Percentiles rank a stretch among this genome's conserved stretches.
These are phyloP conservation scores for Colletotrichum cuscutae DNA, from an alignment of 2,329 filamentous ascomycete species.

Conservation along the genomic window DNA sequence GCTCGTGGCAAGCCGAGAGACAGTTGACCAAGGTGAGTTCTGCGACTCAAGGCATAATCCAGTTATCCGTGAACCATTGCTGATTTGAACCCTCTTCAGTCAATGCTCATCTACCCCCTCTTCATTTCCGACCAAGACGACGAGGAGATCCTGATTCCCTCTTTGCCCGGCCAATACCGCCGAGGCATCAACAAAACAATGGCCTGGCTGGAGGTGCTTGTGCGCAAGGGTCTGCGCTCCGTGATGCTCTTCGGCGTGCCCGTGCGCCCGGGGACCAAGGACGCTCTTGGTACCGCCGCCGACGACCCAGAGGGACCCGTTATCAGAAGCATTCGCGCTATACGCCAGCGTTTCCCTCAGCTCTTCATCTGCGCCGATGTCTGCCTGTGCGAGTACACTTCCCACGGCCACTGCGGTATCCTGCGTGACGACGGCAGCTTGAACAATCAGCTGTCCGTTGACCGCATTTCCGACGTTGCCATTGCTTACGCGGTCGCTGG, in stretches of 20 bases:
- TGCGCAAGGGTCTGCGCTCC: conserved; percentile 89
- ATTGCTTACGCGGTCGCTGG: conserved; percentile 95
- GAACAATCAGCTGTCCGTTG: conserved; percentile 93
- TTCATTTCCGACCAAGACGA: conserved; percentile 96
- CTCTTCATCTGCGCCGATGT: conserved; percentile 94
- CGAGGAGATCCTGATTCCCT: conserved; percentile 90
- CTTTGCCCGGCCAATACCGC: conserved; percentile 89
- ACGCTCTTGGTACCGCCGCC: conserved; percentile 89
- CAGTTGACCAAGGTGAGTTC: conserved; percentile 81
- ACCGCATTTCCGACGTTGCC: conserved; percentile 97
- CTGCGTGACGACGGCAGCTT: conserved; percentile 90
- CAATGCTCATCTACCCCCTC: conserved; percentile 98
- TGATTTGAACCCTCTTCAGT: conserved; percentile 60
- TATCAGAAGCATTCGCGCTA: conserved; percentile 84
- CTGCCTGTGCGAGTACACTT: conserved; percentile 98
- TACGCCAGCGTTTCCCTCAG: conserved; percentile 86
- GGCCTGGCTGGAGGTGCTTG: conserved; percentile 84
- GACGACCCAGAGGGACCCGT: conserved; percentile 95
- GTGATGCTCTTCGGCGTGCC: conserved; percentile 98
- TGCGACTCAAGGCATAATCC: not conserved
- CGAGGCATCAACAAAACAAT: conserved; percentile 88
- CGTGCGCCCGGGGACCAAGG: conserved; percentile 82
- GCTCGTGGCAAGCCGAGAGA: conserved; percentile 85
- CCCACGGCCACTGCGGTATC: conserved; percentile 97
- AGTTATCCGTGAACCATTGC: not conserved